Base-by-base conservation (phyloP, 2,329 filamentous ascomycete species). In the Fusarium siculi region DNA sequence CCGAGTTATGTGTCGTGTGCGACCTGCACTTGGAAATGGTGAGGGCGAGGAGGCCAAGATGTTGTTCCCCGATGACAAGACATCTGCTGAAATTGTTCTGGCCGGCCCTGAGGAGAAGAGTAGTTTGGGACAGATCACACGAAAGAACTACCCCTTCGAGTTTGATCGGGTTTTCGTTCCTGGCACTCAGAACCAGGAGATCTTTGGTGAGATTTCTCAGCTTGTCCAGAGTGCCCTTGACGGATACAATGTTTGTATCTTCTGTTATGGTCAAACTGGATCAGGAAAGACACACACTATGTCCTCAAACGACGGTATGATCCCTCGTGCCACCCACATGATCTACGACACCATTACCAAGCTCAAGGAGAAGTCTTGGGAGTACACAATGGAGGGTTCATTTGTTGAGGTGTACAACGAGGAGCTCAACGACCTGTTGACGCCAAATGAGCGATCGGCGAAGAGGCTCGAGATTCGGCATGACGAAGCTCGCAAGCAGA, bases 371-470 rank as follows among this genome's bases (percentile, higher is more conserved):
- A 97, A 98, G 80, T 96, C 95, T 30, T 99, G 96, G 96, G 89
- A 88, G 44, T 99, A 99, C 82, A 93, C 88, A 0, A 97, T 99
- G 90, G 93, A 97, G 80, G 96, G 96, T 11, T 95, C 92, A 63
- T 99, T 99, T 79, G 91, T 98, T 19, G 96, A 99, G 80, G 96
- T 99, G 10, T 99, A 99, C 88, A 98, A 99, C 72, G 96, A 99
- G 80, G 96, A 97, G 70, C 88, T 99, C 72, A 95, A 98, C 80
- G 96, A 99, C 80, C 84, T 99, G 19, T 88, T 99, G 18, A 84
- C 85, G 1, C 82, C 86, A 3, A 81, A 80, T 49, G 82, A 85
- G 7, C 89, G 92, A 1, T 88, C 92, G 25, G 87, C 76, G 4
- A 94, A 93, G 83, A 97, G 94, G 83, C 92, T 96, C 55, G 94